phyloP scores from a whole-genome alignment of 2,329 filamentous ascomycete genomes.

The Trichoderma sp. region DNA sequence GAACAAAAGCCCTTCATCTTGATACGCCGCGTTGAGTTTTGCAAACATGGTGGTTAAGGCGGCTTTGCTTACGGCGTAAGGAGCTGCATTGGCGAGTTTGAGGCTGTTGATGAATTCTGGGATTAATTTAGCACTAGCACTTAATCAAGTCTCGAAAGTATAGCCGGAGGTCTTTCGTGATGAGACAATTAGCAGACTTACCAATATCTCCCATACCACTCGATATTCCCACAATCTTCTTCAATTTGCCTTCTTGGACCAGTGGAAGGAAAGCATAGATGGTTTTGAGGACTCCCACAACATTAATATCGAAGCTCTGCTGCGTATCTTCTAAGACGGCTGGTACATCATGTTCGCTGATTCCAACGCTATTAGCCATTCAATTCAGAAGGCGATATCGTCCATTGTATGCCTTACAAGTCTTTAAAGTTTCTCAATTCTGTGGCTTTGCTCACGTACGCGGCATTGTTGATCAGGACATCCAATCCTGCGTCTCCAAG shows the following conservation, averaged over 20 bases:
- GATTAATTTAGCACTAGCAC: background rate
- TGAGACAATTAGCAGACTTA: background rate
- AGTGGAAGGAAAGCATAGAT: background rate
- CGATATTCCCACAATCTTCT: background rate
- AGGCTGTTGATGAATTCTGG: background rate
- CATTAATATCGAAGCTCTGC: background rate
- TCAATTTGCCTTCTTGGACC: background rate
- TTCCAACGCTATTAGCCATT: background rate
- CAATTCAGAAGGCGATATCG: rapidly evolving
- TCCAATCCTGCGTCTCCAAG: background rate
- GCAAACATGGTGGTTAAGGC: background rate
- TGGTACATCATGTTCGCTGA: background rate
- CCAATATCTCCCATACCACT: background rate
- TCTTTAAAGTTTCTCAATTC: background rate
- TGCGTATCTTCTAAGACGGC: background rate
- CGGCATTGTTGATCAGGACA: background rate
- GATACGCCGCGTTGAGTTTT: background rate
- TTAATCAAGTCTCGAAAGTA: no score
- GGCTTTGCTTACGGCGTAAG: background rate
- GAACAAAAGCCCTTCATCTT: background rate
- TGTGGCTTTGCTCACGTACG: background rate
- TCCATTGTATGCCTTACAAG: background rate
- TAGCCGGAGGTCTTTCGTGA: no score
- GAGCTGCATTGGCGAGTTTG: background rate
- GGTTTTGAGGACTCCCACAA: background rate